Conservation (phyloP, 768 basidiomycete species). For the Kwoniella dendrophila region DNA sequence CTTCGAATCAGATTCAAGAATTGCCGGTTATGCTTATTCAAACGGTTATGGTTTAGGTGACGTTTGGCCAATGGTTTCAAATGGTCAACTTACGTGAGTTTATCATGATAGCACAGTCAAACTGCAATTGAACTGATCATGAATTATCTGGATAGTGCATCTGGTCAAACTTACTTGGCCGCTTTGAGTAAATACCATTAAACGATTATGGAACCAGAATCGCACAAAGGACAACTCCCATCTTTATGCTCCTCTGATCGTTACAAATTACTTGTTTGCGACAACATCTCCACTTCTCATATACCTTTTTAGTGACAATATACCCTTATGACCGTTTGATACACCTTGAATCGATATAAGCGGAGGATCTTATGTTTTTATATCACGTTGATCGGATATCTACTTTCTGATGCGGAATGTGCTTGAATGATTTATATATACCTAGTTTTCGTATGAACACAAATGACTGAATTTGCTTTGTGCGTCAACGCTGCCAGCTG, state of each 20-base stretch:
- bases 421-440: background rate
- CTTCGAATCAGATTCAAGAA: conserved; percentile 46
- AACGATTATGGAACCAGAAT: background rate
- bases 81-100: conserved; percentile 37
- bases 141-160: too few relatives aligned
- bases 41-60: conserved; percentile 46
- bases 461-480: too few relatives aligned
- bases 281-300: too few relatives aligned
- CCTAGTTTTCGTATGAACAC: background rate
- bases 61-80: conserved; percentile 41
- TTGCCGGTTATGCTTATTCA: conserved; percentile 47
- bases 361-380: conserved; percentile 5
- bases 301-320: background rate
- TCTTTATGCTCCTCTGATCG: too few relatives aligned
- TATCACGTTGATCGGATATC: conserved; percentile 15
- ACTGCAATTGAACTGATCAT: too few relatives aligned
- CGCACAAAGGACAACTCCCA: background rate
- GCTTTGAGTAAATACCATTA: conserved; percentile 40
- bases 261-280: too few relatives aligned
- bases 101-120: too few relatives aligned
- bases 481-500: too few relatives aligned
- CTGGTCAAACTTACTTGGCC: conserved; percentile 39
- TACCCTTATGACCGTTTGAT: background rate
- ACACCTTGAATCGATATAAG: conserved; percentile 5
- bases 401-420: background rate